Conservation (phyloP, 1,284 basidiomycete genomes). For the Rhodotorula sp. region DNA sequence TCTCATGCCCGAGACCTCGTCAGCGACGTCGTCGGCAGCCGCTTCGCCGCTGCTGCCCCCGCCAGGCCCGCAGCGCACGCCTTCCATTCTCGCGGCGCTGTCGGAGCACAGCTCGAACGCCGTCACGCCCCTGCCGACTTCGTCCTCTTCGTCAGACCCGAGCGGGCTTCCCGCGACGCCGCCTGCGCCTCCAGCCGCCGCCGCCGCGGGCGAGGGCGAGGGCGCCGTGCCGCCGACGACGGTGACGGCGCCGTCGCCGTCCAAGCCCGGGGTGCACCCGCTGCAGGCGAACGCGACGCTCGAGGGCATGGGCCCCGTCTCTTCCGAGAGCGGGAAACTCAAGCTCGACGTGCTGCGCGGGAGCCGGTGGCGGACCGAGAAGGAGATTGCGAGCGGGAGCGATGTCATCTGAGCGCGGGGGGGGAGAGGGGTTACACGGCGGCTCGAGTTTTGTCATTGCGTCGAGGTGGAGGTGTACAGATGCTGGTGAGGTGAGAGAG, state of each 20-base stretch:
- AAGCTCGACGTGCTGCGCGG: slow-evolving; percentile 33
- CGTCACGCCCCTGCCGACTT: slow-evolving; percentile 20
- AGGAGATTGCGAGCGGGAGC: slow-evolving; percentile 38
- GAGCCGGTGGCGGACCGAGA: slow-evolving; percentile 36
- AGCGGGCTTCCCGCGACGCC: neutral
- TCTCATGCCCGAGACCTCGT: neutral
- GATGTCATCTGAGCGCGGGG: slow-evolving; percentile 24
- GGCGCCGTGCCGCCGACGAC: neutral
- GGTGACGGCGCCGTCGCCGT: neutral
- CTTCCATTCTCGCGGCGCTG: slow-evolving; percentile 8
- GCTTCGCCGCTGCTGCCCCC: neutral
- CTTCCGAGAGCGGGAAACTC: slow-evolving; percentile 23
- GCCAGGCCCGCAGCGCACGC: neutral
- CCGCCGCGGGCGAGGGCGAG: neutral
- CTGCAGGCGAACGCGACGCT: neutral
- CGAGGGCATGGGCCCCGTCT: slow-evolving; percentile 13
- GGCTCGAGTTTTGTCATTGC: neutral
- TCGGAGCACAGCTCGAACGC: slow-evolving; percentile 7
- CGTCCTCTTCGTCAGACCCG: neutral
- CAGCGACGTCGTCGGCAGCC: neutral
- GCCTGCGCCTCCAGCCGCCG: too few relatives aligned
- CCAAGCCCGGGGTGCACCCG: slow-evolving; percentile 3
- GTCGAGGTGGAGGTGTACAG: neutral
- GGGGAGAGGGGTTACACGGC: neutral
- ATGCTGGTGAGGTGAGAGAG: neutral